Base-by-base conservation (phyloP, 495 filamentous ascomycete genomes). In the Hypomontagnella submonticulosa region DNA sequence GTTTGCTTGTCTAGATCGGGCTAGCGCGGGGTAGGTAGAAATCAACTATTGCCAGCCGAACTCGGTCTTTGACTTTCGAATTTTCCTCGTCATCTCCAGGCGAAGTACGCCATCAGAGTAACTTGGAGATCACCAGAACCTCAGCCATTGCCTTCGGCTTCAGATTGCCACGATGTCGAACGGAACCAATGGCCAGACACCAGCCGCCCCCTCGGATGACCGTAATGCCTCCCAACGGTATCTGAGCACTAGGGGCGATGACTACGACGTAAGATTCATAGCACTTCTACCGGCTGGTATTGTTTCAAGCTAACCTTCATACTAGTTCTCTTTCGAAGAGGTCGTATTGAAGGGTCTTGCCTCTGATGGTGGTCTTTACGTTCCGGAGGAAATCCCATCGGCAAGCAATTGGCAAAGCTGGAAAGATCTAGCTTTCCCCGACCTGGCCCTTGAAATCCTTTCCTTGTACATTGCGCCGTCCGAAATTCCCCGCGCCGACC, bases 321-420 rank as follows among this genome's bases (percentile, higher is more conserved):
- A 13, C 43, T 51, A 97, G 92, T 83, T 95, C 61, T 92, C 93
- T 44, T 98, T 98, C 74, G 93, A 97, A 76, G 84, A 89, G 19
- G 92, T 92, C 36, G 93, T 97, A 23, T 79, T 98, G 60, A 95
- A 97, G 75, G 94, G 94, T 20, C 87, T 98, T 33, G 93, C 94
- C 20, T 76, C 87, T 2, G 93, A 97, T 70, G 91, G 91, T 30
- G 94, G 94, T 23, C 88, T 98, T 46, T 97, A 94, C 79, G 85
- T 97, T 36, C 94, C 94, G 13, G 86, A 97, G 73, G 84, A 90
- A 52, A 86, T 97, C 50, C 94, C 92, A 20, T 63, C 75, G 6
- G 80, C 90, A 15, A 57, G 71, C 18, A 75, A 88, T 71, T 93
- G 91, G 90, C 72, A 83, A 50, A 78, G 79, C 66, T 98, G 93